Evolutionary conservation across 805 yeast species (phyloP), one percentile per base, ranked within the genome.

Genomic region (Lachancea waltii): DNA sequence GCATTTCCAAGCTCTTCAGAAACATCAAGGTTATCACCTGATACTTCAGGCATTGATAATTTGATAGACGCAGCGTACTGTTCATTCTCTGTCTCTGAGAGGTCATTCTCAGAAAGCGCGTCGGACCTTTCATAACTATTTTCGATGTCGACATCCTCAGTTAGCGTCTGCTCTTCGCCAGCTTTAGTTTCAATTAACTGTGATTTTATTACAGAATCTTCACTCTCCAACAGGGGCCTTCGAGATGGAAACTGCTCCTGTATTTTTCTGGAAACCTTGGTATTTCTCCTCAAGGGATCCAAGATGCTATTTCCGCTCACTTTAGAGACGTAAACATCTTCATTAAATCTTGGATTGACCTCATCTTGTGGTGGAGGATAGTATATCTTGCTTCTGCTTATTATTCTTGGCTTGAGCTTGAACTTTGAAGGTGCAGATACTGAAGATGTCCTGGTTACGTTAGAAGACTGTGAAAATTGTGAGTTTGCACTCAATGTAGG

Each of bases 391-490:
- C 50, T 44, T 9, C 50, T 44, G 25, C 53, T 49, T 5, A 51
- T 42, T 11, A 51, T 40, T 25, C 56, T 49, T 6, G 64, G 56
- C 43, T 52, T 58, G 30, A 56, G 56, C 16, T 45, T 53, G 27
- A 54, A 58, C 9, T 38, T 25, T 6, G 36, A 37, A n/a, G 36
- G 33, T 7, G 27, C 34, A 9, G 39, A 40, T 11, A 41, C 32
- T 2, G 50, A 45, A 6, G 50, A 34, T 7, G 30, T 44, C 3
- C 52, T 44, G 2, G 55, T 46, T 11, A 32, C 35, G 7, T 21
- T 15, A 6, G 53, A 46, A n/a, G 40, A 47, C 11, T 48, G 42
- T 8, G 56, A 45, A 40, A 56, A 54, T 38, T 51, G 48, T 1
- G 60, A 54, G 31, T 54, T 51, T 4, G 48, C 16, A 28, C 53